These are phyloP conservation scores for Fusarium sp. DNA, from an alignment of 2,329 filamentous ascomycete species.

Conservation along the genomic window DNA sequence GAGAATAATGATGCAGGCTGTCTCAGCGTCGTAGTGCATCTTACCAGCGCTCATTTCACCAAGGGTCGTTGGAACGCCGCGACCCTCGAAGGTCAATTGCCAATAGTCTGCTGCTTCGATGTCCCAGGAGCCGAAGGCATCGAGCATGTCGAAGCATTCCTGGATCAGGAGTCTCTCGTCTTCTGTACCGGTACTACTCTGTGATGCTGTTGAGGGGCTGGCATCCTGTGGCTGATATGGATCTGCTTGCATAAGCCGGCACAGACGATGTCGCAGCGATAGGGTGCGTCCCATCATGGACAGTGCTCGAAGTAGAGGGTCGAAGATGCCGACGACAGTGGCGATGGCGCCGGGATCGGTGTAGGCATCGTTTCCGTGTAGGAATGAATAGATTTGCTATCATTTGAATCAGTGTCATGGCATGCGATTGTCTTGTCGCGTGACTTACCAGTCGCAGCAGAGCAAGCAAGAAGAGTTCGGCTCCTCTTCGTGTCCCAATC, in stretches of 20 bases:
- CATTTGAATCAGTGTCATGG: background rate
- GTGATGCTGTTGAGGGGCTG: background rate
- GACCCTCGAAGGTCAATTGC: conserved; percentile 44
- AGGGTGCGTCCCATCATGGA: conserved; percentile 44
- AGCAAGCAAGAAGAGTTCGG: conserved; percentile 45
- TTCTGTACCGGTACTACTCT: background rate
- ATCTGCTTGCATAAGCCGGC: conserved; percentile 2
- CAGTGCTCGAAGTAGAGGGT: conserved; percentile 45
- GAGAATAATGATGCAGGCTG: conserved; percentile 47
- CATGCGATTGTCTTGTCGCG: accelerated
- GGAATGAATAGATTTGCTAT: conserved; percentile 48
- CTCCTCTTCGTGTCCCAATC: conserved; percentile 43
- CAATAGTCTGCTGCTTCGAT: conserved; percentile 45
- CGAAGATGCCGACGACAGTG: conserved; percentile 41
- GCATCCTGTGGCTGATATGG: background rate
- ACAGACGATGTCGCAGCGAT: conserved; percentile 26
- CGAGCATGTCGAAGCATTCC: conserved; percentile 43
- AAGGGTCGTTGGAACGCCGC: conserved; percentile 40
- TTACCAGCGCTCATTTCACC: conserved; percentile 36
- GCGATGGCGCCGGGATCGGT: conserved; percentile 45
- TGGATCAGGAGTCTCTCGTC: conserved; percentile 20
- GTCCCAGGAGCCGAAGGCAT: conserved; percentile 46
- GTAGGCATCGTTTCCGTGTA: conserved; percentile 45
- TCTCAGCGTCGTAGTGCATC: conserved; percentile 44
- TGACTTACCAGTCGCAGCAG: conserved; percentile 44